Conservation (phyloP, 176 grass and related monocot genomes). For the Triticum timopheevii region DNA sequence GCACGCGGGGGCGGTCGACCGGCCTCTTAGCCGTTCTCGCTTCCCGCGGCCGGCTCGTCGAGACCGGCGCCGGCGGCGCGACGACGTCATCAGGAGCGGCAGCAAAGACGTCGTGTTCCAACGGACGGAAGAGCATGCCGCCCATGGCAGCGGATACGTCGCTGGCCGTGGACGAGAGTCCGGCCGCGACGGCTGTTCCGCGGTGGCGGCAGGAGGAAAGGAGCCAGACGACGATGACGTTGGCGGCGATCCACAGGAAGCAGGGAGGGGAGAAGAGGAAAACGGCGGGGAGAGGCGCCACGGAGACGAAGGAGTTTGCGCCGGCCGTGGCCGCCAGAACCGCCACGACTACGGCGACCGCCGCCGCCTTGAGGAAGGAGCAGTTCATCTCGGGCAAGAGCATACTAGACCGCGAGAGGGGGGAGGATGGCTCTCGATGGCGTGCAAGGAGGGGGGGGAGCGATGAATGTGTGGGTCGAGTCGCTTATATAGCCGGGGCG, state of each 20-base stretch:
- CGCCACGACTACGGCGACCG: neutral
- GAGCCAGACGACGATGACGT: constrained; percentile 47
- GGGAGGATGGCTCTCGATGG: neutral
- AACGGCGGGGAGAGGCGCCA: neutral
- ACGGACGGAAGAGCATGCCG: neutral
- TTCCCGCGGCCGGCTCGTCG: neutral
- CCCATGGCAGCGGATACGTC: neutral
- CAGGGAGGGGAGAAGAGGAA: neutral
- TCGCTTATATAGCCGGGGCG: neutral
- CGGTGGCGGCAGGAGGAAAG: neutral
- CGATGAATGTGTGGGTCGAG: neutral
- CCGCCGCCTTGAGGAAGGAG: constrained; percentile 15
- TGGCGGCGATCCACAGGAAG: constrained; percentile 47
- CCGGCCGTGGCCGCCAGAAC: constrained; percentile 25
- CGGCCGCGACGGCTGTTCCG: neutral
- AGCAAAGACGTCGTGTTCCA: neutral
- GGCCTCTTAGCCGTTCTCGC: neutral
- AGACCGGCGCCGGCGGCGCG: no score
- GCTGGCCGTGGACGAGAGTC: neutral
- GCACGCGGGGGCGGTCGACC: constrained; percentile 1
- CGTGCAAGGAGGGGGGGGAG: constrained; percentile 21
- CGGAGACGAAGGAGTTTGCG: neutral
- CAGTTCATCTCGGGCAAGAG: constrained; percentile 26
- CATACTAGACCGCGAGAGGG: neutral
- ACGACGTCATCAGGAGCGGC: neutral